Evolutionary conservation across 1,284 basidiomycete species (phyloP), one percentile per base, ranked within the genome.

Genomic region (Ceratobasidium papillatum): DNA sequence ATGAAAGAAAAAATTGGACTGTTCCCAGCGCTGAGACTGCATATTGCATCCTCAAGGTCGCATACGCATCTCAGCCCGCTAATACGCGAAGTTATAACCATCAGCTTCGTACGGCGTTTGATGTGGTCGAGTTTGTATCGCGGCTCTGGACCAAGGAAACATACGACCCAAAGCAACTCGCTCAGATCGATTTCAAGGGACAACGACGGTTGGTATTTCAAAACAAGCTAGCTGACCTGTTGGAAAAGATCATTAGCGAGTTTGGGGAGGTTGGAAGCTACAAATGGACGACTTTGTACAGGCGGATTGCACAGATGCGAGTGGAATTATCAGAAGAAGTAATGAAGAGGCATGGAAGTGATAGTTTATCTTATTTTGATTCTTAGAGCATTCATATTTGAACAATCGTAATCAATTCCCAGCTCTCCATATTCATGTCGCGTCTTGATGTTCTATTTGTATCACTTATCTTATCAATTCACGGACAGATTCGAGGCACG

Each of bases 171-270:
- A n/a, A 32, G 12, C 54, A 47, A 19, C 22, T 51, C 27, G 43
- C 36, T 19, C 17, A 58, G 22, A 25, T 43, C 11, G 32, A 59
- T 30, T 19, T 54, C 2, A 58, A 41, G 43, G 66, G 25, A 1
- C 25, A 58, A n/a, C 52, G 66, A n/a, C 66, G 66, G 14, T 12
- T 59, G 36, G 66, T 43, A 11, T 71, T 71, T 30, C 66, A 59
- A 25, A 71, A 71, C 12, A 27, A 54, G 14, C 27, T 71, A 12
- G 66, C 17, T 32, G 34, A 34, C 5, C 43, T 71, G 19, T 52
- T 71, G n/a, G 27, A 59, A 14, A 3, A 27, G 25, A 43, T 71
- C 9, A 12, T 59, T 8, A 14, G 30, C 25, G 54, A 71, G 41
- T 59, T 59, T 27, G 36, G 25, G 14, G 22, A 51, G 8, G 14